phyloP scores from a whole-genome alignment of 306 rosid genomes.

The Rosa persica region DNA sequence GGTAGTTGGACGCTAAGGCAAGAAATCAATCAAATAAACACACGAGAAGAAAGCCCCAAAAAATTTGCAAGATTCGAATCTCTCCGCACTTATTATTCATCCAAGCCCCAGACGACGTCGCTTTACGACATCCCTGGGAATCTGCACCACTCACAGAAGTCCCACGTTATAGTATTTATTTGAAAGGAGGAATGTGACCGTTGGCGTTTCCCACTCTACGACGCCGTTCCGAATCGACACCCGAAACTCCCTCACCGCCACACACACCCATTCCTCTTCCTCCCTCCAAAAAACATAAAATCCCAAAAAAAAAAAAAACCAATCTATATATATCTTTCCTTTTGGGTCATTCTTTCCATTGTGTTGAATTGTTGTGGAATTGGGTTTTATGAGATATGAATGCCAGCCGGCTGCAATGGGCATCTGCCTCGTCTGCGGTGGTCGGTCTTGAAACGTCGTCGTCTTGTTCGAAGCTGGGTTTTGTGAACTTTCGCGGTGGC shows the following conservation, averaged over 20 bases:
- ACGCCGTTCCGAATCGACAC: background rate
- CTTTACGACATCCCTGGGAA: background rate
- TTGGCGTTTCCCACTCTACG: background rate
- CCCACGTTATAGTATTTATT: background rate
- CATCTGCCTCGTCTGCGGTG: too few species aligned
- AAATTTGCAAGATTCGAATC: too few species aligned
- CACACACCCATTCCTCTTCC: background rate
- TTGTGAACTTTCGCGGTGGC: conserved; percentile 23
- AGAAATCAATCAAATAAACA: background rate
- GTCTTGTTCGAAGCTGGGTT: conserved; percentile 17
- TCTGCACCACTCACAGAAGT: background rate
- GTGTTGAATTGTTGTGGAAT: background rate
- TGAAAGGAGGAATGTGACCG: too few species aligned
- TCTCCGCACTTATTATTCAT: too few species aligned
- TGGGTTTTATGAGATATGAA: conserved; percentile 35
- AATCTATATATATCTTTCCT: background rate
- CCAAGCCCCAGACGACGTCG: background rate
- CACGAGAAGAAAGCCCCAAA: background rate
- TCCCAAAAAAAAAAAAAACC: background rate
- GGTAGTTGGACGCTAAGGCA: background rate
- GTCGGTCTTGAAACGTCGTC: conserved; percentile 4
- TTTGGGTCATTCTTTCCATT: background rate
- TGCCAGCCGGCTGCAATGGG: conserved; percentile 26
- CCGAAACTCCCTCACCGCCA: background rate
- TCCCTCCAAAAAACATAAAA: background rate